Evolutionary conservation across 306 rosid genomes (phyloP), one percentile per base, ranked within the genome.

Genomic region (Dalbergia oliveri): DNA sequence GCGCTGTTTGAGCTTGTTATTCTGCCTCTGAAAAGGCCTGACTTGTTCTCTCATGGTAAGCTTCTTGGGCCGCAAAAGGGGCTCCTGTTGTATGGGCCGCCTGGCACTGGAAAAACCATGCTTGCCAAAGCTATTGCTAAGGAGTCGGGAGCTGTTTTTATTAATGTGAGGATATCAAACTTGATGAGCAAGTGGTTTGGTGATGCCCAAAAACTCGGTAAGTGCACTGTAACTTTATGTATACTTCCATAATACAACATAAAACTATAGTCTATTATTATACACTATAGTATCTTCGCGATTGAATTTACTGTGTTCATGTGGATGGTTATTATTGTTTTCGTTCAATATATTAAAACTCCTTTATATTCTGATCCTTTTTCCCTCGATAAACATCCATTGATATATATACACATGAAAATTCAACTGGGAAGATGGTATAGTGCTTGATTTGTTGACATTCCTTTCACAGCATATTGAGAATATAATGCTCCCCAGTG

Each of bases 151-250:
- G 99, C 99, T 74, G 98, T 96, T 72, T 96, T 96, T 78, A 96
- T 96, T 37, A 96, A 96, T 26, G 93, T 93, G 51, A 90, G 92
- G 84, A 84, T 96, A 87, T 96, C 99, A 7, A 96, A 93, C 86
- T 88, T 96, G 67, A 96, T 96, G 99, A 96, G 99, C 92, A 96
- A 96, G 90, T 96, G 99, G 99, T 96, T 96, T 66, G 99, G 99
- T 49, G 99, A 96, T 89, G 99, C 98, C 13, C 98, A 90, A 83
- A 96, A 96, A 72, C 99, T 96, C 39, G 99, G 99, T 96, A 77
- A 87, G 98, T 87, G 73, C 13, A 15, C 47, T 5, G 2, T 57
- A 74, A 70, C 49, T 76, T 83, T 64, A 62, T 76, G 23, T 34
- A 11, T 69, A 53, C 21, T 77, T 53, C 6, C 34, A 63, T 13